Evolutionary conservation across 2,329 filamentous ascomycete genomes (phyloP).

Genomic region (Aureobasidium lini): DNA sequence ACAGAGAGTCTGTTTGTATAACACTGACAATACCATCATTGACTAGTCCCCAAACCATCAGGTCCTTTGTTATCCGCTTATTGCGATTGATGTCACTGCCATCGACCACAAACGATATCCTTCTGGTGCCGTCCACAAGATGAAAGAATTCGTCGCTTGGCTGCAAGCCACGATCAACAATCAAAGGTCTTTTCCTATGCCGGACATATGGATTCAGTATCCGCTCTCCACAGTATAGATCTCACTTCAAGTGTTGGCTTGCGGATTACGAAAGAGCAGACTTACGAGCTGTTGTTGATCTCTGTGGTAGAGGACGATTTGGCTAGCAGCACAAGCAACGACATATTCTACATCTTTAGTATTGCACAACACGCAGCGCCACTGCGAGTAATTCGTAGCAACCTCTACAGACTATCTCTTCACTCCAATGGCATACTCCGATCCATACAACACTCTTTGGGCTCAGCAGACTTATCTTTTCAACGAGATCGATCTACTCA

Average conservation of each 20-base stretch:
- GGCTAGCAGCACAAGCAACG: background rate
- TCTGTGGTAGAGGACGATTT: background rate
- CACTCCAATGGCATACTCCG: background rate
- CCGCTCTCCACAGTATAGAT: background rate
- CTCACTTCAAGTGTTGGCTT: background rate
- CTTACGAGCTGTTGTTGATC: background rate
- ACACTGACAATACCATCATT: background rate
- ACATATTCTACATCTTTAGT: too few relatives aligned
- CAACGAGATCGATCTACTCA: background rate
- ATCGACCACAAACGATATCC: background rate
- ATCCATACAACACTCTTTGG: slow-evolving; percentile 1
- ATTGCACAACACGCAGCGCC: too few relatives aligned
- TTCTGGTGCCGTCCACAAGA: background rate
- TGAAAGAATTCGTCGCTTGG: background rate
- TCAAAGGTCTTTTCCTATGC: background rate
- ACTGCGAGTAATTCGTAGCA: too few relatives aligned
- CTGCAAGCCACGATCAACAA: background rate
- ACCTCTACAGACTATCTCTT: background rate
- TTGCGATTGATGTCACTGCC: slow-evolving; percentile 1
- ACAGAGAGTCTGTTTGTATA: too few relatives aligned
- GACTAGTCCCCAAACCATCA: background rate
- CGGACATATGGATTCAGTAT: background rate
- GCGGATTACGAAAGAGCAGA: background rate
- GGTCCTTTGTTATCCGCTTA: background rate
- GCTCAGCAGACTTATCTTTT: slow-evolving; percentile 6